Evolutionary conservation across 75 land plant species (phyloP).

Genomic region (Chamaecyparis obtusa): DNA sequence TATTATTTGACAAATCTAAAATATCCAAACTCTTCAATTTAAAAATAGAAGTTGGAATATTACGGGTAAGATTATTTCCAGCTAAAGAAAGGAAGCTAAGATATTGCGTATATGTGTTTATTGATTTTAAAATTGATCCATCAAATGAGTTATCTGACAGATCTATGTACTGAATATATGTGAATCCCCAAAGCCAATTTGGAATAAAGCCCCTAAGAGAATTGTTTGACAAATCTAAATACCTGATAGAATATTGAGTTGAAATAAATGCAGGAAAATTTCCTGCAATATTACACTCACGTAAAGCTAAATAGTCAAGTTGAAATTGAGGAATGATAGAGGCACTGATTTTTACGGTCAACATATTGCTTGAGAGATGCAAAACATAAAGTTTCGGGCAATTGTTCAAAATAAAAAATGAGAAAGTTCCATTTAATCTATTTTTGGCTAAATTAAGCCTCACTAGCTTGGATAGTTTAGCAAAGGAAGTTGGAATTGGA

Average conservation of each 20-base stretch:
- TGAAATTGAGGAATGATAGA: too few relatives aligned
- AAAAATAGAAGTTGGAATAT: not conserved
- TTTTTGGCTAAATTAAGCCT: not conserved
- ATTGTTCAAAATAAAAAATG: not conserved
- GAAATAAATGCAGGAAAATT: not conserved
- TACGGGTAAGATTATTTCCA: not conserved
- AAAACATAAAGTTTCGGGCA: not conserved
- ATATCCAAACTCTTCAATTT: not conserved
- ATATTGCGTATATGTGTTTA: not conserved
- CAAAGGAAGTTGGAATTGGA: not conserved
- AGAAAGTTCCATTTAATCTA: not conserved
- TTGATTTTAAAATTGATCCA: too few relatives aligned
- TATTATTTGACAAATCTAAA: not conserved
- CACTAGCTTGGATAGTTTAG: not conserved
- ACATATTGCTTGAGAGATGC: too few relatives aligned
- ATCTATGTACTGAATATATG: too few relatives aligned
- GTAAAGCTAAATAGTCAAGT: not conserved
- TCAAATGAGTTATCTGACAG: too few relatives aligned
- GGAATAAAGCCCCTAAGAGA: not conserved
- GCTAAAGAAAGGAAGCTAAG: not conserved
- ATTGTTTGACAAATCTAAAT: constrained; percentile 12
- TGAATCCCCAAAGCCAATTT: not conserved
- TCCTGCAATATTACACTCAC: constrained; percentile 3
- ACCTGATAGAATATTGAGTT: not conserved
- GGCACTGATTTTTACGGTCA: too few relatives aligned